Evolutionary conservation across 2,329 filamentous ascomycete genomes (phyloP).

Genomic region (Bipolaris bicolor): DNA sequence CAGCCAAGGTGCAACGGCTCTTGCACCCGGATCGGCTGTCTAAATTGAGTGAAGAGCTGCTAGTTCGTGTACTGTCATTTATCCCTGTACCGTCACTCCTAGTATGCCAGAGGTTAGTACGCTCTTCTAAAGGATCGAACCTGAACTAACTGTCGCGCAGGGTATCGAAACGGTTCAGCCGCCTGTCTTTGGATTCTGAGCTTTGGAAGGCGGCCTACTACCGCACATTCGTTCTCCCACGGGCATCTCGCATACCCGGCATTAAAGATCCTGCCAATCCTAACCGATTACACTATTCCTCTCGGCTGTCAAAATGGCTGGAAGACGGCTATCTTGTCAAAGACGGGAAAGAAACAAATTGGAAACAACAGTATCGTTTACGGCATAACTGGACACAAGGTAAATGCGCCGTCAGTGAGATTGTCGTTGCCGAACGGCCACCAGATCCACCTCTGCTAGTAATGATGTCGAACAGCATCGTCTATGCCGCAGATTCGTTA

Average conservation of each 20-base stretch:
- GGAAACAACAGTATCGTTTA: slow-evolving; percentile 88
- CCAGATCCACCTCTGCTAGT: slow-evolving; percentile 70
- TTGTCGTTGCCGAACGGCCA: slow-evolving; percentile 64
- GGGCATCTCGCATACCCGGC: slow-evolving; percentile 76
- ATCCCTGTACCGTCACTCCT: slow-evolving; percentile 74
- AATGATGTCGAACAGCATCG: slow-evolving; percentile 75
- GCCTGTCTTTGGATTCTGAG: slow-evolving; percentile 79
- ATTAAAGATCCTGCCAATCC: slow-evolving; percentile 55
- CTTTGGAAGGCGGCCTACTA: slow-evolving; percentile 93
- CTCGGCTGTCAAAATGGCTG: slow-evolving; percentile 65
- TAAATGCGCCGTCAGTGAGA: slow-evolving; percentile 78
- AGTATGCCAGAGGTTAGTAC: slow-evolving; percentile 62
- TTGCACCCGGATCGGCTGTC: slow-evolving; percentile 67
- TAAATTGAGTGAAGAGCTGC: slow-evolving; percentile 81
- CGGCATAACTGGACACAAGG: slow-evolving; percentile 91
- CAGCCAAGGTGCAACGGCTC: slow-evolving; percentile 55
- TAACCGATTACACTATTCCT: slow-evolving; percentile 58
- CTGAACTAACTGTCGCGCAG: slow-evolving; percentile 46
- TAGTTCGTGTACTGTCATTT: slow-evolving; percentile 81
- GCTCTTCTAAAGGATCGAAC: background rate
- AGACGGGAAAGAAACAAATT: slow-evolving; percentile 65
- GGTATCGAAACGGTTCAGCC: slow-evolving; percentile 76
- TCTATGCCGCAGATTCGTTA: slow-evolving; percentile 74
- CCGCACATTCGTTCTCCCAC: slow-evolving; percentile 80
- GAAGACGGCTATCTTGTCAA: slow-evolving; percentile 64